Evolutionary conservation across 192 early-diverging fungal species (phyloP).

Genomic region (Chytriomyces sp.): DNA sequence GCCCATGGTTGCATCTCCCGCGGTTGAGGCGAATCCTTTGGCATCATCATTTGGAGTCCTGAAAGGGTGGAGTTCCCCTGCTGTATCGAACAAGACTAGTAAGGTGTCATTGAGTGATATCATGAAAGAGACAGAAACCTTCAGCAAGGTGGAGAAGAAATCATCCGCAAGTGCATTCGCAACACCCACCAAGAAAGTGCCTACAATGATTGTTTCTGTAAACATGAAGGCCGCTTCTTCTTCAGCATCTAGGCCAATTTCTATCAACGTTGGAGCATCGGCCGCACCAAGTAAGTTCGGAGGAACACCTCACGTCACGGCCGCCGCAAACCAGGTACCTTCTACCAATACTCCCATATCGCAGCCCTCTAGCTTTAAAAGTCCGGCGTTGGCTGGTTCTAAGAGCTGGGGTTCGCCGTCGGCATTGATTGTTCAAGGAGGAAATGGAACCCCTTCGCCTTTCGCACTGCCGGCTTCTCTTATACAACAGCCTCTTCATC

Average conservation of each 20-base stretch:
- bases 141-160: not conserved
- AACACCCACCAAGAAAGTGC: too few species aligned
- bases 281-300: too few species aligned
- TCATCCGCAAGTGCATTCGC: too few species aligned
- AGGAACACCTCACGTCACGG: too few species aligned
- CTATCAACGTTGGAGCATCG: too few species aligned
- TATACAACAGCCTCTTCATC: not conserved
- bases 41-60: too few species aligned
- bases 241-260: too few species aligned
- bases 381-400: not conserved
- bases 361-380: conserved; percentile 1
- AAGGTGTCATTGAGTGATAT: conserved; percentile 33
- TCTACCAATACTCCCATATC: too few species aligned
- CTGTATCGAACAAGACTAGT: not conserved
- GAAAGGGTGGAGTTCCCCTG: not conserved
- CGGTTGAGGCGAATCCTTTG: not conserved
- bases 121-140: conserved; percentile 27
- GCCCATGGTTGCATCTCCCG: not conserved
- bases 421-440: not conserved
- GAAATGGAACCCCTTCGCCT: not conserved
- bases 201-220: too few species aligned
- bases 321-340: too few species aligned
- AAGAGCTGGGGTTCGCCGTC: not conserved
- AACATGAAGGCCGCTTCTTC: too few species aligned
- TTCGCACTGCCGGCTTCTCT: too few species aligned